Evolutionary conservation across 768 basidiomycete species (phyloP).

Genomic region (Leccinum variicolor): DNA sequence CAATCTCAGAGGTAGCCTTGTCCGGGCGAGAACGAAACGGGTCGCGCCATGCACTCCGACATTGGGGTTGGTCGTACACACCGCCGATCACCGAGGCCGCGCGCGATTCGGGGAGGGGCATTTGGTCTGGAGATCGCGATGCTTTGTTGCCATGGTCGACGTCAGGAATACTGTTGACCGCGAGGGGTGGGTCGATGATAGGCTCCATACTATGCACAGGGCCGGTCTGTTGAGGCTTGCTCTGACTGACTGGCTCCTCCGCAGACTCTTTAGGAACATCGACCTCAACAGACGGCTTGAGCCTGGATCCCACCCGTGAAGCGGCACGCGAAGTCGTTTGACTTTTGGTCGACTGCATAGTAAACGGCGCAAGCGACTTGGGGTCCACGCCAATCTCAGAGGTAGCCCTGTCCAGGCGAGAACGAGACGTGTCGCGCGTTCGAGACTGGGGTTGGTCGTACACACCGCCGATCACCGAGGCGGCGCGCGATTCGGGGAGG

Average conservation of each 20-base stretch:
- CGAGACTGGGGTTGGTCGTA: constrained; percentile 23
- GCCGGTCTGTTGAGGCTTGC: not conserved
- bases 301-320: constrained; percentile 2
- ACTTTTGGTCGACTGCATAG: constrained; percentile 1
- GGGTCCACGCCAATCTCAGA: constrained; percentile 24
- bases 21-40: constrained; percentile 10
- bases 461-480: constrained; percentile 27
- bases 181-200: constrained; percentile 6
- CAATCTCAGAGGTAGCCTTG: constrained; percentile 12
- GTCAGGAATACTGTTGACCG: constrained; percentile 13
- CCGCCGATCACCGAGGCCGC: constrained; percentile 30
- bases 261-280: not conserved
- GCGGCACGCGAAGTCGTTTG: constrained; percentile 7
- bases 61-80: constrained; percentile 19
- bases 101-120: constrained; percentile 28
- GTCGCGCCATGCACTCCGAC: constrained; percentile 10
- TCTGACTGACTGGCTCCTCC: not conserved
- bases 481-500: constrained; percentile 30
- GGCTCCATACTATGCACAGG: constrained; percentile 9
- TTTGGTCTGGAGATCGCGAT: constrained; percentile 15
- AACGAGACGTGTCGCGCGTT: constrained; percentile 11
- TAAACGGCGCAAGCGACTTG: constrained; percentile 1
- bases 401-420: constrained; percentile 14
- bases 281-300: not conserved
- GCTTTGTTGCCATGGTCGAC: not conserved